Percentiles rank a stretch among this genome's conserved stretches.
These are phyloP conservation scores for Paraphaeosphaeria sporulosa DNA, from an alignment of 2,329 filamentous ascomycete genomes.

Conservation along the genomic window DNA sequence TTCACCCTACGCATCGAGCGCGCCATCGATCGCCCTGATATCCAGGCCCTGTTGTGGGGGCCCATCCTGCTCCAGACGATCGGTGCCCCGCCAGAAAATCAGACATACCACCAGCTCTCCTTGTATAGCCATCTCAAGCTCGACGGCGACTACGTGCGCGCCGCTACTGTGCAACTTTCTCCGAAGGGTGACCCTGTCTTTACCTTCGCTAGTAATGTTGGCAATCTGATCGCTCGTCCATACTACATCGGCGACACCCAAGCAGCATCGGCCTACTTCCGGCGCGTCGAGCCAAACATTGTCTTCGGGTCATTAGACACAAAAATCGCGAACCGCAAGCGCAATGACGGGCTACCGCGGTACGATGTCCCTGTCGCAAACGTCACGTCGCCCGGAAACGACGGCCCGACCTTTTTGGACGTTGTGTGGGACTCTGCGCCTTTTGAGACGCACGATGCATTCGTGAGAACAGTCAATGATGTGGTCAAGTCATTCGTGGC, in stretches of 20 bases:
- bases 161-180: conserved; percentile 10
- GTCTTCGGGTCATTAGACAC: conserved; percentile 21
- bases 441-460: conserved; percentile 18
- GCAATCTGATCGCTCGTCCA: conserved; percentile 13
- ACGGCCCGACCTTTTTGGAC: conserved; percentile 24
- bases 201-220: background rate
- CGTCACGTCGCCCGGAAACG: conserved; percentile 16
- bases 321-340: conserved; percentile 20
- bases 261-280: conserved; percentile 22
- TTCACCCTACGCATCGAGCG: conserved; percentile 23
- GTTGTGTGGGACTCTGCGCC: conserved; percentile 24
- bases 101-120: conserved; percentile 16
- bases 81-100: conserved; percentile 11
- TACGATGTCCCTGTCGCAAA: conserved; percentile 24
- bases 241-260: conserved; percentile 20
- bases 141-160: conserved; percentile 22
- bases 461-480: conserved; percentile 14
- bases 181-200: conserved; percentile 5
- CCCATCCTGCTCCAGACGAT: conserved; percentile 20
- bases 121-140: conserved; percentile 22
- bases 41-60: conserved; percentile 22
- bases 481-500: conserved; percentile 17
- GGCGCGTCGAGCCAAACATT: conserved; percentile 19
- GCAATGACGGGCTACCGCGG: conserved; percentile 22
- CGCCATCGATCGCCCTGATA: conserved; percentile 22